phyloP scores from a whole-genome alignment of 345 rosid species.

The Geranium brycei region DNA sequence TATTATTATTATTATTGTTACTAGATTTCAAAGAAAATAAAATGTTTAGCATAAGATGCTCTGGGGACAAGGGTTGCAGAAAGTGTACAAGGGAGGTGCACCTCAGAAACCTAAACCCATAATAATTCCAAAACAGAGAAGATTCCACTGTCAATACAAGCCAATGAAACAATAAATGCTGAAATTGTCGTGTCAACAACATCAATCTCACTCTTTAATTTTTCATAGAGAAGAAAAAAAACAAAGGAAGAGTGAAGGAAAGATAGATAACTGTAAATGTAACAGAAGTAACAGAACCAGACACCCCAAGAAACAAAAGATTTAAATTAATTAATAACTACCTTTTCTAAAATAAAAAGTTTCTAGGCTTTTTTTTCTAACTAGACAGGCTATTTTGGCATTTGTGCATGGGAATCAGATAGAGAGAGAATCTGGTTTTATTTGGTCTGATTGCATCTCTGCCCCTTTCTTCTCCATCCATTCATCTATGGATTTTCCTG shows the following conservation, averaged over 20 bases:
- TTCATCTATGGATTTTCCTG: conserved; percentile 20
- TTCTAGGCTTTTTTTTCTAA: conserved; percentile 8
- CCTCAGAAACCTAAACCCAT: conserved; percentile 5
- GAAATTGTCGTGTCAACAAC: conserved; percentile 23
- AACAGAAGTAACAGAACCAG: neutral
- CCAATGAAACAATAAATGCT: conserved; percentile 12
- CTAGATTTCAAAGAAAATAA: neutral
- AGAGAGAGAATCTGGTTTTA: conserved; percentile 19
- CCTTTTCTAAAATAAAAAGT: neutral
- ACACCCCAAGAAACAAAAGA: conserved; percentile 1
- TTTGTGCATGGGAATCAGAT: conserved; percentile 22
- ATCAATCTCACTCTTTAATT: neutral
- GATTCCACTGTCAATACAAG: conserved; percentile 17
- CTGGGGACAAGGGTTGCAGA: conserved; percentile 1
- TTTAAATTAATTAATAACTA: neutral
- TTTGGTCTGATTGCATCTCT: conserved; percentile 5
- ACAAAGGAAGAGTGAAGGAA: neutral
- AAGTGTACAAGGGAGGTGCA: conserved; percentile 8
- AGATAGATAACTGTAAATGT: neutral
- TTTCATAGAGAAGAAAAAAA: too few species aligned
- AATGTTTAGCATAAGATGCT: neutral
- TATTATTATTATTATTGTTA: neutral
- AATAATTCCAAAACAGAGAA: conserved; percentile 11
- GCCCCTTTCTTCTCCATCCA: conserved; percentile 11
- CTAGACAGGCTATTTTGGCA: conserved; percentile 8